Evolutionary conservation across 108 stramenopile genomes (phyloP), one percentile per base, ranked within the genome.

Genomic region (Thalassiosira profunda): DNA sequence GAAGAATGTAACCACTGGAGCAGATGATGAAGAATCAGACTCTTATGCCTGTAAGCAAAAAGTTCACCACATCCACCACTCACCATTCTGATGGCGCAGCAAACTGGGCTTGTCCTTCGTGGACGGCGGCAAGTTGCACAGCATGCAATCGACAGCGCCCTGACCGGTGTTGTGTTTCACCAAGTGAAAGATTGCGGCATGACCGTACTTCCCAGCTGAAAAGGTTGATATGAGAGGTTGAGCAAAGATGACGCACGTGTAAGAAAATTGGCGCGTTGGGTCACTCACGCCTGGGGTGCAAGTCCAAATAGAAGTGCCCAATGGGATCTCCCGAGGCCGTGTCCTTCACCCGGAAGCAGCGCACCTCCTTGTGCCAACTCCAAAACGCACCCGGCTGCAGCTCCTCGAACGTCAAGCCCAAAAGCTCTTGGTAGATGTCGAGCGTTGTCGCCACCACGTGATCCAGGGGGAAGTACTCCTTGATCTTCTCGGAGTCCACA

Each of bases 141-240:
- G 68, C 79, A 80, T 80, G 61, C 73, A 74, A 43, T 80, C 79
- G 17, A 80, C 79, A 18, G 79, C 72, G 9, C 65, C 73, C 10
- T 74, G 73, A 18, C 49, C 15, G 4, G 33, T 1, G 31, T 40
- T 55, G 30, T 69, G 58, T 43, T 80, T 80, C 25, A 80, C 72
- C 34, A 79, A 17, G 55, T 74, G 76, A 24, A 83, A 83, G 15
- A 78, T 78, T 0, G 82, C 82, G 14, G 74, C 74, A 46, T 80
- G 83, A 12, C 74, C 71, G 38, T 74, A 78, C 26, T 78, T 78
- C 58, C 70, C 76, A 15, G 35, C 7, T n/a, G n/a, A n/a, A n/a
- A n/a, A n/a, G n/a, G n/a, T n/a, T n/a, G n/a, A n/a, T n/a, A n/a
- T n/a, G n/a, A n/a, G n/a, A n/a, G n/a, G n/a, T n/a, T n/a, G n/a